Conservation (phyloP, 495 filamentous ascomycete species). For the Penicillium antarcticum region DNA sequence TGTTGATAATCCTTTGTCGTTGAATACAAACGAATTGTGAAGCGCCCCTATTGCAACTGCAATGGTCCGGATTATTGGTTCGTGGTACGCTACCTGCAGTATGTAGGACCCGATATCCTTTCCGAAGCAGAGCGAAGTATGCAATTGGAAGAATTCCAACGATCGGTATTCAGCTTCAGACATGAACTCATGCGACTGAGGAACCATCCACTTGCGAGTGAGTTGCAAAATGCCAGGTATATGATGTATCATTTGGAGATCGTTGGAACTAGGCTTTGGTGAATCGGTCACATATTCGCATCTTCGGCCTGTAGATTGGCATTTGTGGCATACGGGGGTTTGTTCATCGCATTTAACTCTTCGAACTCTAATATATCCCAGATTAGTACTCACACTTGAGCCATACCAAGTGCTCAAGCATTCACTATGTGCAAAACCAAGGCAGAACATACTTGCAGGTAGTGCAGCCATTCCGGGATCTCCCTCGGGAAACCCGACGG, state of each 20-base stretch:
- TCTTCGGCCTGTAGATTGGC: conserved; percentile 43
- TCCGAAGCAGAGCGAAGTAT: conserved; percentile 54
- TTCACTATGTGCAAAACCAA: background rate
- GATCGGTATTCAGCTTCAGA: conserved; percentile 44
- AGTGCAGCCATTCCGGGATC: conserved; percentile 44
- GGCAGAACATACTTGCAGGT: conserved; percentile 47
- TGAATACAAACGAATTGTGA: conserved; percentile 52
- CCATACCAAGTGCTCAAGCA: background rate
- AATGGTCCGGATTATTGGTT: conserved; percentile 59
- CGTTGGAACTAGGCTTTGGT: background rate
- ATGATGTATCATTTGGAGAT: conserved; percentile 16
- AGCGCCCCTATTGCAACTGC: conserved; percentile 60
- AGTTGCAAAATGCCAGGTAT: conserved; percentile 10
- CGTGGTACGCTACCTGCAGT: conserved; percentile 53
- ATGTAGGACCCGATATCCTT: conserved; percentile 52
- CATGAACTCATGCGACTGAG: conserved; percentile 7
- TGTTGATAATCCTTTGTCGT: conserved; percentile 11
- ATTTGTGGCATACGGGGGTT: conserved; percentile 54
- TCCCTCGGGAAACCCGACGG: conserved; percentile 4
- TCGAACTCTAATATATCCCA: conserved; percentile 41
- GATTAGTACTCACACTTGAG: background rate
- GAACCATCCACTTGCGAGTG: conserved; percentile 5
- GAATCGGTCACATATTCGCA: conserved; percentile 31
- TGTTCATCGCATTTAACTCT: conserved; percentile 65
- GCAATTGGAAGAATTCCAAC: conserved; percentile 58